Base-by-base conservation (phyloP, 75 land plant genomes). In the Ceratopteris richardii region DNA sequence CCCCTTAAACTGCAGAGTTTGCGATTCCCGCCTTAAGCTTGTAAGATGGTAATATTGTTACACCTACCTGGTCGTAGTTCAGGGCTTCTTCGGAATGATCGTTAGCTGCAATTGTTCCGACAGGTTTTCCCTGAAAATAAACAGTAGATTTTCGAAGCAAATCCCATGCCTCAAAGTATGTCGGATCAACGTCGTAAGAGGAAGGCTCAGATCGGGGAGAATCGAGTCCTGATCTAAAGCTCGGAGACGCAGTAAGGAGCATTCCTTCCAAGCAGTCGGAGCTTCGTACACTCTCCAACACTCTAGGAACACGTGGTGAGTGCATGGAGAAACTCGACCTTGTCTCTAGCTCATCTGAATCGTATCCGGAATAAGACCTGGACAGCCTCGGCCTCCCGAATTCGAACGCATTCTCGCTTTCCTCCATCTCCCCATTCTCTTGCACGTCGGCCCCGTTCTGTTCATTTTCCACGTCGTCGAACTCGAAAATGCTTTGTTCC, bases 81-180 rank as follows among this genome's bases (percentile, higher is more conserved):
- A 84, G 82, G 0, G 65, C 56, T 64, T 80, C 88, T 19, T 78
- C 88, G 42, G 79, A 51, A 39, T 50, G 64, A 31, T 87, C 91
- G 18, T 66, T 29, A n/a, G 91, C 91, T 14, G 91, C 88, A 64
- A 87, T 83, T 7, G 91, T 87, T 18, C 91, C 91, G 23, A 87
- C 91, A 3, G 91, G 84, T 25, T 57, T 56, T 14, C 82, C 88
- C 26, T 80, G 71, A 56, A 75, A 87, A 37, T 66, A 54, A 1
- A 87, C 91, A 26, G 78, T 54, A 0, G 91, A 75, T 33, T 68
- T 66, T 26, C 77, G 68, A 62, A 87, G 50, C 46, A 56, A 65
- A 16, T 84, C 88, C 88, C 88, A 84, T 26, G 82, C 91, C 37
- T 84, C 88, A 10, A 60, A 60, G 16, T 74, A 31, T 48, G 71